These are phyloP conservation scores for Dactylis glomerata DNA, from an alignment of 176 grass and related monocot species.

Conservation along the genomic window DNA sequence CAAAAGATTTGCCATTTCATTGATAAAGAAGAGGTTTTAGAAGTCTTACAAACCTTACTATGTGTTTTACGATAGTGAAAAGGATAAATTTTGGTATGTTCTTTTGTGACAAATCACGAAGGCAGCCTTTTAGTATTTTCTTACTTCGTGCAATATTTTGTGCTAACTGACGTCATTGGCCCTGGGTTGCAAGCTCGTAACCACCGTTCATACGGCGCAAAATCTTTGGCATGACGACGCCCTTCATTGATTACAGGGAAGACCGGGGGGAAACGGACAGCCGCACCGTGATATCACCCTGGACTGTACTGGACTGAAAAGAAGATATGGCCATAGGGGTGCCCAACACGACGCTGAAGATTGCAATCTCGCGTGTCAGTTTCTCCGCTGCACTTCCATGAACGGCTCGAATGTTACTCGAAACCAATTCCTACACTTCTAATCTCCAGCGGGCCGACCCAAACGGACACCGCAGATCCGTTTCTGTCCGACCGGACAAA, in stretches of 20 bases:
- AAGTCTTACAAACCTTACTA: too few species aligned
- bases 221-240: too few species aligned
- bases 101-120: not conserved
- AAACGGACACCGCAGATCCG: too few species aligned
- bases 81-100: not conserved
- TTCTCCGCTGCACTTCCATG: not conserved
- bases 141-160: not conserved
- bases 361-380: not conserved
- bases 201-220: too few species aligned
- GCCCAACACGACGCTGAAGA: not conserved
- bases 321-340: not conserved
- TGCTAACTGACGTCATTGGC: not conserved
- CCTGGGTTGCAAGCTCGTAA: too few species aligned
- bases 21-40: too few species aligned
- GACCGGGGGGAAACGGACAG: too few species aligned
- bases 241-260: too few species aligned
- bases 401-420: not conserved
- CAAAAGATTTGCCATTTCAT: too few species aligned
- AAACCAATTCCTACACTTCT: not conserved
- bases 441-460: too few species aligned
- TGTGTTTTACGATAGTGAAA: too few species aligned
- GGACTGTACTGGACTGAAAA: not conserved
- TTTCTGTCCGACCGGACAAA: too few species aligned
- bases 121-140: not conserved
- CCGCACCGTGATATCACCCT: not conserved